These are phyloP conservation scores for Jaltomata sinuosa DNA, from an alignment of 257 asterid genomes.

Conservation along the genomic window DNA sequence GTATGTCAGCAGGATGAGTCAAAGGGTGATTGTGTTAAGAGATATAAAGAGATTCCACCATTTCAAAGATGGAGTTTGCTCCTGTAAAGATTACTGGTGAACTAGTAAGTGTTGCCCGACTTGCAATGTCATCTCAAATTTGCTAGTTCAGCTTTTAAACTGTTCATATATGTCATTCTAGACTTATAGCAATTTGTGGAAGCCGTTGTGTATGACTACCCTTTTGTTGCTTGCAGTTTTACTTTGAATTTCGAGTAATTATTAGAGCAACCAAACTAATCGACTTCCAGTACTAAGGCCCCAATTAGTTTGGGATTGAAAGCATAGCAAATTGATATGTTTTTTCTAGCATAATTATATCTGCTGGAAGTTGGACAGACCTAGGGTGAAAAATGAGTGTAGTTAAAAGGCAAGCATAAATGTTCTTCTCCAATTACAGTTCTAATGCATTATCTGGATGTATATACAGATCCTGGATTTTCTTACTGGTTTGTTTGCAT, in stretches of 20 bases:
- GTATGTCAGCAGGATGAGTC: conserved; percentile 15
- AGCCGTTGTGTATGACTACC: neutral
- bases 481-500: neutral
- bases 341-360: neutral
- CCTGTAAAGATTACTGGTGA: conserved; percentile 39
- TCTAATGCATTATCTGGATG: neutral
- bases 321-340: no score
- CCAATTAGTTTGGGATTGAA: no score
- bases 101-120: neutral
- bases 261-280: neutral
- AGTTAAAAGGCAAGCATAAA: neutral
- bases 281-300: no score
- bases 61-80: conserved; percentile 30
- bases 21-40: conserved; percentile 28
- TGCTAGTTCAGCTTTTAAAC: neutral
- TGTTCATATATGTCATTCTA: neutral
- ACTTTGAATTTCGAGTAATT: neutral
- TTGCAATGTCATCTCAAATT: neutral
- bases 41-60: conserved; percentile 40
- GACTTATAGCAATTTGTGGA: neutral
- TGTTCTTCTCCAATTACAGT: neutral
- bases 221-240: neutral
- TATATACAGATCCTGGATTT: neutral
- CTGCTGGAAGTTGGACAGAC: neutral
- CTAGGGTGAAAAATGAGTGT: neutral